Conservation (phyloP, 306 rosid genomes). For the Rubus idaeus region DNA sequence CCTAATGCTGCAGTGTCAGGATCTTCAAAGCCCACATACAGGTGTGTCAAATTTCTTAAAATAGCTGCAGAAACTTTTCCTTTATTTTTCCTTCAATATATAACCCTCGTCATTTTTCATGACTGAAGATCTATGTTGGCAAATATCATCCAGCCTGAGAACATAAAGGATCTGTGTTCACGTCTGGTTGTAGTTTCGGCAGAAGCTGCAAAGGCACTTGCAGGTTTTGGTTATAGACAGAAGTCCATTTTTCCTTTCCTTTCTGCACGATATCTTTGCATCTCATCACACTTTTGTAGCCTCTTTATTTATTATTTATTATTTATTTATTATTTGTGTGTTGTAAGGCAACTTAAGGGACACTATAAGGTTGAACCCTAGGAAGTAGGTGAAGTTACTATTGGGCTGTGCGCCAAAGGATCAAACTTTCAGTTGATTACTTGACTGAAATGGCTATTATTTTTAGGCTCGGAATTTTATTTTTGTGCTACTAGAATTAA, state of each 20-base stretch:
- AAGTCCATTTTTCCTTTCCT: conserved; percentile 22
- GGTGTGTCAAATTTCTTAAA: conserved; percentile 38
- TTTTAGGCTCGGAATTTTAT: neutral
- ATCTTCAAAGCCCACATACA: conserved; percentile 50
- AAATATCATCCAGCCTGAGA: conserved; percentile 57
- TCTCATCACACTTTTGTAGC: neutral
- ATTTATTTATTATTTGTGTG: neutral
- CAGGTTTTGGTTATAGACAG: conserved; percentile 51
- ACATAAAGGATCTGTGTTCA: conserved; percentile 68
- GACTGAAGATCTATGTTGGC: conserved; percentile 67
- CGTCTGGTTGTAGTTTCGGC: conserved; percentile 60
- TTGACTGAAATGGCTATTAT: neutral
- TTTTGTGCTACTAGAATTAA: neutral
- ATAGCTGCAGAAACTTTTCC: neutral
- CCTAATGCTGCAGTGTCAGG: conserved; percentile 40
- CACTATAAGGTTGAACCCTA: neutral
- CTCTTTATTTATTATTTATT: neutral
- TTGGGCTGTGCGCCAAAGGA: neutral
- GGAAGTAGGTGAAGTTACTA: neutral
- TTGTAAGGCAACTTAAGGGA: neutral
- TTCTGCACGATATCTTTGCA: neutral
- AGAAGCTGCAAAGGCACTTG: conserved; percentile 43
- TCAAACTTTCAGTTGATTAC: conserved; percentile 9
- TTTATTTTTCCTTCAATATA: conserved; percentile 18
- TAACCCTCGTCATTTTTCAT: conserved; percentile 24